Evolutionary conservation across 2,329 filamentous ascomycete genomes (phyloP), one percentile per base, ranked within the genome.

Genomic region (Achaetomium macrosporum): DNA sequence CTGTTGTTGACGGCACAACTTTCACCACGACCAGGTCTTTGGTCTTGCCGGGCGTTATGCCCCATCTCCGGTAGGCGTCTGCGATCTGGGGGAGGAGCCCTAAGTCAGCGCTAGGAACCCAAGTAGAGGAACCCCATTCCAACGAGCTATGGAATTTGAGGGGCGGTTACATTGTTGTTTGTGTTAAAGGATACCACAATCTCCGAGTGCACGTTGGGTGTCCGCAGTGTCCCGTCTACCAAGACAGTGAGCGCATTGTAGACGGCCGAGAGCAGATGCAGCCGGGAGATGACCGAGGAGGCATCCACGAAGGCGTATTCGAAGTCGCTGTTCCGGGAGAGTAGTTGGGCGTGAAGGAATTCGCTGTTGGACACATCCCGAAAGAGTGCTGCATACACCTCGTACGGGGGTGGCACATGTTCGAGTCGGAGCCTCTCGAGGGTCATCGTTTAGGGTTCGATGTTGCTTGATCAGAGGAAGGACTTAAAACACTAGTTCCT

Each of bases 251-350:
- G 74, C n/a, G 90, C 87, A 64, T 85, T 82, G 72, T 88, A 92
- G 29, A 85, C 78, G 20, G 89, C 88, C 1, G 88, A 82, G 20
- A 93, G 77, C 42, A 90, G 73, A 61, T 95, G 90, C 6, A 77
- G 72, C 31, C 84, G 77, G 1, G 88, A 90, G 20, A 90, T 68
- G 53, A 95, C 85, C 68, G 88, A 81, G 42, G 81, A 83, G 17
- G 90, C 90, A 71, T 99, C 92, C 43, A 99, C 80, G 60, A 99
- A 87, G 33, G 91, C 90, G 75, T 97, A 97, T 70, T 97, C 90
- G 63, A 91, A 97, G 9, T 85, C 84, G 11, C 81, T 65, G 66
- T 97, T 96, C 48, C 88, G 87, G 6, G 82, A 79, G n/a, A 97
- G 76, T 5, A 99, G 81, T 71, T 96, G 91, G 61, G 85, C 76